Evolutionary conservation across 2,329 filamentous ascomycete species (phyloP), one percentile per base, ranked within the genome.

Genomic region (Ascochyta lentis): DNA sequence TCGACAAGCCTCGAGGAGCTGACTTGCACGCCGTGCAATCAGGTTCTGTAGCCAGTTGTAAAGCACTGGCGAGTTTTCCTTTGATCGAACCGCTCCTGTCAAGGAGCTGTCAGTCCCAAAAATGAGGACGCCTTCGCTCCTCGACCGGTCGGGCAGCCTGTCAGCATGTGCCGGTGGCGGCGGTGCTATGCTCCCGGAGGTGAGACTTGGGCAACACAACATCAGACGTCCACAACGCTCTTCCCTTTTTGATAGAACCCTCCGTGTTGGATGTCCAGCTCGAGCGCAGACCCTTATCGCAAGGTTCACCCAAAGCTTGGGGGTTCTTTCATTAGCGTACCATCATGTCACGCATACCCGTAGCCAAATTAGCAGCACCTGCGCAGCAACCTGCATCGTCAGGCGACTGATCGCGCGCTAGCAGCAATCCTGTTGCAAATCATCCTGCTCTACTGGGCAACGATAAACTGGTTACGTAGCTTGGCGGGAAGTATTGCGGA

Each of bases 401-500:
- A 48, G 19, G 13, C 38, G 34, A 34, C 2, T n/a, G 15, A 29
- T 34, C 15, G 23, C 10, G 31, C 33, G 38, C 19, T 15, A 47
- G 38, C 42, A 46, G 22, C n/a, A 16, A 42, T 29, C 26, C 24
- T 34, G 35, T 24, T 9, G n/a, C 5, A 29, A 24, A 27, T 6
- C 29, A 7, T 19, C n/a, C 16, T 24, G 8, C 27, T 10, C 27
- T 15, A 38, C 12, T 29, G 24, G 9, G 29, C n/a, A 34, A 23
- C 16, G 37, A 33, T 29, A 34, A 47, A 42, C 16, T 38, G 38
- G 16, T 33, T 43, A 34, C 22, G 15, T 16, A 22, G 22, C 38
- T 56, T 51, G 42, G 53, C 47, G 26, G 38, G 8, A 22, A 34
- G n/a, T 29, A 27, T 34, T 48, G 42, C 53, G 53, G 53, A 56